Evolutionary conservation across 2,329 filamentous ascomycete species (phyloP).

Genomic region (Pleoardoris graminearum): DNA sequence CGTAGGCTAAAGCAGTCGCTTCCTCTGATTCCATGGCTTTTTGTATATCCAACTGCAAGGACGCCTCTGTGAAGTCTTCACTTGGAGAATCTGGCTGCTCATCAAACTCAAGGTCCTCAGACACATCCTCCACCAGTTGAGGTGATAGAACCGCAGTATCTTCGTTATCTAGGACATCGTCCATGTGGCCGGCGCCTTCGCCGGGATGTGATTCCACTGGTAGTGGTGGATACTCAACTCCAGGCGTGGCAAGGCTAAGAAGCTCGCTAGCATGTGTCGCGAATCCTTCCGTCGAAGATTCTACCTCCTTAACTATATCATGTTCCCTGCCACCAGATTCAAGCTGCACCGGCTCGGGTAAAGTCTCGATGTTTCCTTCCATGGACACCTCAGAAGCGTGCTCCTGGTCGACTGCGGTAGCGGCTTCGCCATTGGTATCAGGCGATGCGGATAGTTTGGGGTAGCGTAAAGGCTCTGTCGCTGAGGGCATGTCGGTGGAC

Average conservation of each 20-base stretch:
- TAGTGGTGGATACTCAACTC: slow-evolving; percentile 20
- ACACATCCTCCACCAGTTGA: neutral
- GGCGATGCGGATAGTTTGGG: neutral
- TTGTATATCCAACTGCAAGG: slow-evolving; percentile 35
- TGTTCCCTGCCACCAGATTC: neutral
- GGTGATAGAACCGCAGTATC: neutral
- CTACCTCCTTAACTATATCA: neutral
- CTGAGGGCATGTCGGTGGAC: neutral
- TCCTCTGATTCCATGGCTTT: slow-evolving; percentile 20
- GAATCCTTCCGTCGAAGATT: neutral
- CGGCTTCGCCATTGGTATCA: neutral
- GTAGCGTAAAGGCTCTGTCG: neutral
- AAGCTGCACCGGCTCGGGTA: neutral
- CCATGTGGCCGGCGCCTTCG: neutral
- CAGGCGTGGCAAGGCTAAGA: neutral
- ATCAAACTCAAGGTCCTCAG: neutral
- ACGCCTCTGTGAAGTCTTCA: slow-evolving; percentile 37
- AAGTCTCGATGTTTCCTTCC: neutral
- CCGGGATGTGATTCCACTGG: slow-evolving; percentile 2
- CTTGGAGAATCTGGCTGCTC: slow-evolving; percentile 11
- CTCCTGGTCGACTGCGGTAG: neutral
- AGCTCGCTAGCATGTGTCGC: neutral
- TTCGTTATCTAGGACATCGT: neutral
- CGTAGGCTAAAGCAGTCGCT: neutral
- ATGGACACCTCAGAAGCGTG: neutral